phyloP scores from a whole-genome alignment of 129 eudicot species.

The Chrysanthemum seticuspe region DNA sequence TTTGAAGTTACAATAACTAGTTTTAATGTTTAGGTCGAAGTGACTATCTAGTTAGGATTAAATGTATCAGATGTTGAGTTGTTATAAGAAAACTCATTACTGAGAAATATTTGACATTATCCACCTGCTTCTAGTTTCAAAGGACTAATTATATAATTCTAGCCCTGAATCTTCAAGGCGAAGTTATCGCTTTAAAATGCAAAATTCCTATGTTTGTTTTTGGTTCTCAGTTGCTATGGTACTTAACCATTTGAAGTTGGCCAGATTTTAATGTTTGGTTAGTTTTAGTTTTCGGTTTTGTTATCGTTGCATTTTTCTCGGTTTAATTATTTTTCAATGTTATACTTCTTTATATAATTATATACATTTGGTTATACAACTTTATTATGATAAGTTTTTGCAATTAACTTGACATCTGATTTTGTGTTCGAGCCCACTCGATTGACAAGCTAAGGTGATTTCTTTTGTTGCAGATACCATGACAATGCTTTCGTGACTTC shows the following conservation, averaged over 20 bases:
- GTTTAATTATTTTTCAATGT: background rate
- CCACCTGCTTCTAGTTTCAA: background rate
- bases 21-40: background rate
- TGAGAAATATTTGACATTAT: background rate
- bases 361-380: background rate
- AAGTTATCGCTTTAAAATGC: background rate
- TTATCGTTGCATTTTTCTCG: background rate
- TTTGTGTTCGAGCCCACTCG: background rate
- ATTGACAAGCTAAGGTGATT: background rate
- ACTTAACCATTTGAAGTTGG: background rate
- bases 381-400: background rate
- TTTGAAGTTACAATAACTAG: background rate
- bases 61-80: background rate
- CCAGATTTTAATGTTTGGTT: background rate
- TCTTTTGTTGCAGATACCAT: slow-evolving; percentile 66
- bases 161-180: background rate
- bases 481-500: slow-evolving; percentile 82
- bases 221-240: background rate
- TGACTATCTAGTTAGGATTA: background rate
- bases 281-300: background rate
- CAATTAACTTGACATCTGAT: background rate
- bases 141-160: background rate
- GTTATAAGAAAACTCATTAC: background rate
- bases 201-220: background rate
- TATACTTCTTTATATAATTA: background rate